phyloP scores from a whole-genome alignment of 768 basidiomycete genomes.

The Chlorophyllum brunneum region DNA sequence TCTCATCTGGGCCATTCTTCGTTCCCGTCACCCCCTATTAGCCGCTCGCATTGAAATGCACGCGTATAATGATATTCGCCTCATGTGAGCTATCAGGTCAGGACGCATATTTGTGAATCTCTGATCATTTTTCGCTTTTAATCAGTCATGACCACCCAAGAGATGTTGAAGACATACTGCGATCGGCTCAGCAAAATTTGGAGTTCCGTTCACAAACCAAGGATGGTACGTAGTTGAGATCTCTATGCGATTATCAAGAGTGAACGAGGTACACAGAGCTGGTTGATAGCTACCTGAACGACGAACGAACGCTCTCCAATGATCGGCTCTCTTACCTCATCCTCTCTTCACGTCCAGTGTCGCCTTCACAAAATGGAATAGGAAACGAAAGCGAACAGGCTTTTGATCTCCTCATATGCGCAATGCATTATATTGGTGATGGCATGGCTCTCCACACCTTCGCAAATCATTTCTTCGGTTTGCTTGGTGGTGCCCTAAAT shows the following conservation, averaged over 20 bases:
- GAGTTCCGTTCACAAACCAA: conserved; percentile 49
- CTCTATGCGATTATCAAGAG: neutral
- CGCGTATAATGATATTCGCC: conserved; percentile 59
- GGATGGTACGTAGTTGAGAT: conserved; percentile 41
- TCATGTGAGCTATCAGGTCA: conserved; percentile 61
- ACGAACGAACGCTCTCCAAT: conserved; percentile 67
- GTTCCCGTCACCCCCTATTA: conserved; percentile 70
- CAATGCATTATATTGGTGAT: conserved; percentile 81
- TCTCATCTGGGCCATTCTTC: conserved; percentile 68
- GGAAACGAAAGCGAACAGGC: conserved; percentile 21
- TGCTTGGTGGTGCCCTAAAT: conserved; percentile 36
- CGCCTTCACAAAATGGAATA: conserved; percentile 1
- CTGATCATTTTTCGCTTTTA: neutral
- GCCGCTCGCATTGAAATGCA: conserved; percentile 57
- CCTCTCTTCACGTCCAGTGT: conserved; percentile 23
- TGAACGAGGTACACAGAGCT: conserved; percentile 37
- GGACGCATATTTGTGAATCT: neutral
- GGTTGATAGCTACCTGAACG: conserved; percentile 72
- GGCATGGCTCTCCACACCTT: conserved; percentile 84
- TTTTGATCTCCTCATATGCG: conserved; percentile 68
- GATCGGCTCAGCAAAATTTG: conserved; percentile 42
- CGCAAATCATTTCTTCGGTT: conserved; percentile 73
- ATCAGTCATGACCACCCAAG: conserved; percentile 44
- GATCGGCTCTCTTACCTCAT: conserved; percentile 64
- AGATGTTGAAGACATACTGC: conserved; percentile 40